Conservation (phyloP, 2,329 filamentous ascomycete genomes). For the Leptoxyphium fumago region DNA sequence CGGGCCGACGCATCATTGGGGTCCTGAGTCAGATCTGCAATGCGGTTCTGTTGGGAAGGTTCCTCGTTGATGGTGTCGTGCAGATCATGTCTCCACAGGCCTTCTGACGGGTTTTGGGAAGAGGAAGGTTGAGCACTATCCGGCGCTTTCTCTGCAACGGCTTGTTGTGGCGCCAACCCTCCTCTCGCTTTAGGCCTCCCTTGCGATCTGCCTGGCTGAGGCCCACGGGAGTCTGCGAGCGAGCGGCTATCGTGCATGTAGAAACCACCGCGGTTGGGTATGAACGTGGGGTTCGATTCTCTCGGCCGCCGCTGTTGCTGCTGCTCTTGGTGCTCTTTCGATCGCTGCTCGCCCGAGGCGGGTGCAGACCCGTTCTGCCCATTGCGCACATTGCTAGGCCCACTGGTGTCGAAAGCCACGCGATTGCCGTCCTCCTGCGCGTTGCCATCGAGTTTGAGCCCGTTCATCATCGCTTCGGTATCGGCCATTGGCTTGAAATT, state of each 20-base stretch:
- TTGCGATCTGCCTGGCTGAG: slow-evolving; percentile 15
- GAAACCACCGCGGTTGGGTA: slow-evolving; percentile 85
- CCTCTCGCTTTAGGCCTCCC: slow-evolving; percentile 46
- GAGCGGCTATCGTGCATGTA: slow-evolving; percentile 89
- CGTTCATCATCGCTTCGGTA: slow-evolving; percentile 48
- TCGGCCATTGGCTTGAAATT: slow-evolving; percentile 35
- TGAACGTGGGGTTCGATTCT: slow-evolving; percentile 81
- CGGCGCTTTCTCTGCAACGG: slow-evolving; percentile 36
- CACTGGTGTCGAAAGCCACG: not conserved
- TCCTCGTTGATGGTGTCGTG: slow-evolving; percentile 48
- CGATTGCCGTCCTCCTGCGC: slow-evolving; percentile 30
- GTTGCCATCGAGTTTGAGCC: slow-evolving; percentile 34
- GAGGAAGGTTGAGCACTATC: slow-evolving; percentile 20
- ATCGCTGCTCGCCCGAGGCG: slow-evolving; percentile 20
- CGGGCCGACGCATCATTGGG: slow-evolving; percentile 13
- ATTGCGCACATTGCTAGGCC: slow-evolving; percentile 25
- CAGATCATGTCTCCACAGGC: slow-evolving; percentile 86
- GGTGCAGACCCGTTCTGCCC: slow-evolving; percentile 9
- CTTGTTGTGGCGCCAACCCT: slow-evolving; percentile 24
- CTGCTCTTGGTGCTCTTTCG: slow-evolving; percentile 56
- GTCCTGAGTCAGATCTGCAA: slow-evolving; percentile 4
- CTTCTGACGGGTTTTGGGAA: slow-evolving; percentile 49
- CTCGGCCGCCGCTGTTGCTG: slow-evolving; percentile 81
- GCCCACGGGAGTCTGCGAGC: slow-evolving; percentile 27
- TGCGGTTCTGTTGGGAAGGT: slow-evolving; percentile 4